Evolutionary conservation across 2,329 filamentous ascomycete genomes (phyloP).

Genomic region (Cadophora gregata): DNA sequence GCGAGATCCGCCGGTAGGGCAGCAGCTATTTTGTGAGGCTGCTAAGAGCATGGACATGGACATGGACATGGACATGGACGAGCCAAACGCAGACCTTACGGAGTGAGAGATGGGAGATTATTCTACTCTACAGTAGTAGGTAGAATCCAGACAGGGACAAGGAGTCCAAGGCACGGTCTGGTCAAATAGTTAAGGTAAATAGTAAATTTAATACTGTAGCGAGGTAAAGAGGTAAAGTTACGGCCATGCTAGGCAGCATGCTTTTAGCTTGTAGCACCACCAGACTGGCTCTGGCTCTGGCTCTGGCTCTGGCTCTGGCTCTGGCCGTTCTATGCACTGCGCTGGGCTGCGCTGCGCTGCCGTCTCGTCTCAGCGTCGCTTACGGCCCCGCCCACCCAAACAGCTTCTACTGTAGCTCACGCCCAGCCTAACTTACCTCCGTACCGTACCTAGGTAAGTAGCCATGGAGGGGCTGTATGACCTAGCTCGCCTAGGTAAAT

Average conservation of each 20-base stretch:
- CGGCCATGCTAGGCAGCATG: no score
- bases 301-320: no score
- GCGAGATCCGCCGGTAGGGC: not conserved
- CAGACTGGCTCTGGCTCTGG: constrained; percentile 4
- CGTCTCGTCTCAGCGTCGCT: not conserved
- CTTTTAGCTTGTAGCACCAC: constrained; percentile 5
- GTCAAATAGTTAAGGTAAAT: no score
- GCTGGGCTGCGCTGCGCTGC: no score
- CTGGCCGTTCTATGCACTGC: no score
- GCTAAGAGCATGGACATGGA: not conserved
- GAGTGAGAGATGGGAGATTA: not conserved
- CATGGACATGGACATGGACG: not conserved
- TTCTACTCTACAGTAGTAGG: no score
- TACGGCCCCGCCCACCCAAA: not conserved
- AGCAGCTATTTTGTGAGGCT: constrained; percentile 9
- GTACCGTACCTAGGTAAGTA: not conserved
- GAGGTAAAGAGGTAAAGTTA: not conserved
- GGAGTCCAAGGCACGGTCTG: no score
- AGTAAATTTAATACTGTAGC: no score
- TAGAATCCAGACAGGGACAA: not conserved
- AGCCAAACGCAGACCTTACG: not conserved
- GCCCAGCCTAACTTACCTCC: not conserved
- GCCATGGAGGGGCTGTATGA: not conserved
- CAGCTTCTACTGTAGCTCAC: constrained; percentile 10
- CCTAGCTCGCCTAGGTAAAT: no score